phyloP scores from a whole-genome alignment of 306 rosid species.

The Cicer arietinum region DNA sequence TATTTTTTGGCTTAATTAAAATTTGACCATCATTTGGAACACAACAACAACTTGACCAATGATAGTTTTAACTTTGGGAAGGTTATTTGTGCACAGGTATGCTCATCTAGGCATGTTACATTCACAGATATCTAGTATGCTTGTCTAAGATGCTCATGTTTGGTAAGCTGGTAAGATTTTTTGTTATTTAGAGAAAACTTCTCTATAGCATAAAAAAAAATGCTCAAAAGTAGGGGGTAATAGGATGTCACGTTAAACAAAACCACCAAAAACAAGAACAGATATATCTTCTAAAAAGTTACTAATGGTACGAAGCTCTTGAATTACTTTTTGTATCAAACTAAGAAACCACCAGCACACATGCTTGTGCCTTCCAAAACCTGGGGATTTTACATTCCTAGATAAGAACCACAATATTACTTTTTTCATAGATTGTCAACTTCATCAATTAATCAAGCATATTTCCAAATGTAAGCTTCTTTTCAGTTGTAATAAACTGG shows the following conservation, averaged over 20 bases:
- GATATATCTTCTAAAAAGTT: neutral
- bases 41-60: neutral
- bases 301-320: neutral
- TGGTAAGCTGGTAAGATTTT: conserved; percentile 14
- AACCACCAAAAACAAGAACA: conserved; percentile 12
- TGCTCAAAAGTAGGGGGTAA: neutral
- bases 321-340: neutral
- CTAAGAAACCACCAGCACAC: neutral
- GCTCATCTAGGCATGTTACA: conserved; percentile 30
- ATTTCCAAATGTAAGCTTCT: neutral
- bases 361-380: conserved; percentile 24
- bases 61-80: conserved; percentile 16
- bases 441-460: neutral
- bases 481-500: neutral
- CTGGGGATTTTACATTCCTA: conserved; percentile 11
- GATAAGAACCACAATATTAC: neutral
- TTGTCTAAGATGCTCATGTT: conserved; percentile 27
- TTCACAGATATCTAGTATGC: conserved; percentile 28
- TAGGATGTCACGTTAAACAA: neutral
- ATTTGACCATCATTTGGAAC: conserved; percentile 21
- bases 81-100: conserved; percentile 18
- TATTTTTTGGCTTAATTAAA: neutral
- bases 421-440: neutral
- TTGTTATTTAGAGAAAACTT: conserved; percentile 15
- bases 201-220: neutral